Conservation (phyloP, 768 basidiomycete species). For the Tephrocybe rancida region DNA sequence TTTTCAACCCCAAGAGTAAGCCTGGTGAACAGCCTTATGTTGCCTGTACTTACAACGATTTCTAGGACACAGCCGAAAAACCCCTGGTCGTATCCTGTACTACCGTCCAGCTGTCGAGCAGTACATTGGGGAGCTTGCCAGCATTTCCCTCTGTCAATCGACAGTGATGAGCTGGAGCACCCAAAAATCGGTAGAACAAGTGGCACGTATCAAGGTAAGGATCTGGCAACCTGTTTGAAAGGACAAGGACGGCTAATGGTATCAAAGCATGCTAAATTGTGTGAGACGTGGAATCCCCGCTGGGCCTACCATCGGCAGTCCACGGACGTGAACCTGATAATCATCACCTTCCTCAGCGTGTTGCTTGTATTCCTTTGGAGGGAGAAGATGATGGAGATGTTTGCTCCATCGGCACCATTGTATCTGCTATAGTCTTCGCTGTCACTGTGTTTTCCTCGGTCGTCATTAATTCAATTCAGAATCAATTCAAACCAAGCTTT, state of each 20-base stretch:
- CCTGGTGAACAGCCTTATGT: conserved; percentile 1
- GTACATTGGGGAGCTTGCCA: conserved; percentile 30
- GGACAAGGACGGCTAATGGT: not conserved
- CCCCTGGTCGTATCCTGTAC: conserved; percentile 25
- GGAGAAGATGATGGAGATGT: conserved; percentile 18
- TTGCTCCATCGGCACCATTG: conserved; percentile 2
- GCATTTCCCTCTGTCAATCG: conserved; percentile 14
- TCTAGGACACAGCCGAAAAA: conserved; percentile 14
- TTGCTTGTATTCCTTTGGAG: conserved; percentile 33
- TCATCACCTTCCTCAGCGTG: conserved; percentile 26
- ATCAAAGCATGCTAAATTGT: conserved; percentile 34
- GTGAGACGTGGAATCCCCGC: conserved; percentile 33
- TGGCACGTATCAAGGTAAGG: conserved; percentile 12
- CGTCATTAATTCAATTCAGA: too few species aligned
- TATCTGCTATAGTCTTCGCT: conserved; percentile 1
- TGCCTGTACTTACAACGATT: not conserved
- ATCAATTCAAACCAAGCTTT: not conserved
- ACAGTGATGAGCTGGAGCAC: conserved; percentile 28
- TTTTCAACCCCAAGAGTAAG: conserved; percentile 23
- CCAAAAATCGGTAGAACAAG: conserved; percentile 28
- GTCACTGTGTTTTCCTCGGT: too few species aligned
- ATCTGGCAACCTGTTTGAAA: not conserved
- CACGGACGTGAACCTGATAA: conserved; percentile 18
- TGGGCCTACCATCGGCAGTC: conserved; percentile 24
- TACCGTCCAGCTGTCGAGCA: conserved; percentile 23